Percentiles rank a stretch among this genome's conserved stretches.
phyloP scores from a whole-genome alignment of 305 asterid species.

The Galium porrigens region DNA sequence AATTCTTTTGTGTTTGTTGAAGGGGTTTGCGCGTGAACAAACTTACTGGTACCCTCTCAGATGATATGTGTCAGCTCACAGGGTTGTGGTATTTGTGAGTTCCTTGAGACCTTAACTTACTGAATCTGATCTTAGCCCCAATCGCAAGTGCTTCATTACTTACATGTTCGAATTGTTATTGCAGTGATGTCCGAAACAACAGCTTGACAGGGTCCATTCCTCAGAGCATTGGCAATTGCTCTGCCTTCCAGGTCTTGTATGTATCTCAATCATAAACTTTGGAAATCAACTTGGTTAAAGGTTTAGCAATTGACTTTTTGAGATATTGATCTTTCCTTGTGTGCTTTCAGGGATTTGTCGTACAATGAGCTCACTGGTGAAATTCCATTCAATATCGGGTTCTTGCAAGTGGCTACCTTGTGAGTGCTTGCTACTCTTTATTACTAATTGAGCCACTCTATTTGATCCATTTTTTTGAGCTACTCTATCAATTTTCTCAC shows the following conservation, averaged over 20 bases:
- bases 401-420: conserved; percentile 90
- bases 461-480: no score
- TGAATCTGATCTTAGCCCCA: not conserved
- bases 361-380: conserved; percentile 61
- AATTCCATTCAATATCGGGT: conserved; percentile 89
- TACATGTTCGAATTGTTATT: not conserved
- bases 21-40: conserved; percentile 83
- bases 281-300: not conserved
- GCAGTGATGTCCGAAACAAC: conserved; percentile 84
- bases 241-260: conserved; percentile 94
- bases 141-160: not conserved
- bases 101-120: not conserved
- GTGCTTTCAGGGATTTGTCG: conserved; percentile 60
- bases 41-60: conserved; percentile 70
- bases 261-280: conserved; percentile 26
- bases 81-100: conserved; percentile 98
- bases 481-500: not conserved
- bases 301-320: not conserved
- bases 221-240: conserved; percentile 72
- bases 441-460: not conserved
- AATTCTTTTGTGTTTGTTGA: not conserved
- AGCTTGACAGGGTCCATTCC: conserved; percentile 86
- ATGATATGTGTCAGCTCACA: conserved; percentile 89
- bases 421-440: conserved; percentile 16
- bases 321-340: not conserved